Percentiles rank a stretch among this genome's conserved stretches.
phyloP scores from a whole-genome alignment of 179 eudicot genomes.

The Carnegiea gigantea region DNA sequence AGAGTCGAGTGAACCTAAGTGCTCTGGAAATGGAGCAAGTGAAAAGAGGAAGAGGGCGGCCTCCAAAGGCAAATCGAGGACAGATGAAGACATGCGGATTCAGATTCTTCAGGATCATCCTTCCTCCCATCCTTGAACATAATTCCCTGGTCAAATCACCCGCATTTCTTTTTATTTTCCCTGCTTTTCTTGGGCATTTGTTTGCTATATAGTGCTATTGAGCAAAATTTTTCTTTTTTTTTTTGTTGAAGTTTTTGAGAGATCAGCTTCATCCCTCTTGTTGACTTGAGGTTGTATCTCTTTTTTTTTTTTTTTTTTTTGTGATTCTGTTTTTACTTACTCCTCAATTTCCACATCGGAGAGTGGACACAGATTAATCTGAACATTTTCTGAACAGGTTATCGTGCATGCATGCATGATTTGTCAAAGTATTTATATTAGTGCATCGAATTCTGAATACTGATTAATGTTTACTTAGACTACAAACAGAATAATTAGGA shows the following conservation, averaged over 20 bases:
- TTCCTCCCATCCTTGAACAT: neutral
- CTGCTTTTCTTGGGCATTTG: neutral
- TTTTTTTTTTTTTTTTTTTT: neutral
- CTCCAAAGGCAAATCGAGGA: conserved; percentile 4
- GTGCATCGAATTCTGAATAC: no score
- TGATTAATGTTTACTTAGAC: no score
- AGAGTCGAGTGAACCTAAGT: no score
- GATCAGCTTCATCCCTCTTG: no score
- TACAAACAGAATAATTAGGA: no score
- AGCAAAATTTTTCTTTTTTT: neutral
- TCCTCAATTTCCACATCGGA: neutral
- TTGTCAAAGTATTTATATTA: neutral
- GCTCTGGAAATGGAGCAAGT: neutral
- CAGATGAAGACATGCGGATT: neutral
- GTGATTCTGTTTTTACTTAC: neutral
- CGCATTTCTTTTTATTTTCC: neutral
- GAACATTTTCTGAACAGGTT: neutral
- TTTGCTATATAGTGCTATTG: neutral
- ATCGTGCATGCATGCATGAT: neutral
- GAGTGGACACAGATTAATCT: neutral
- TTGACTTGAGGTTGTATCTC: no score
- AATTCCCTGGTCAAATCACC: conserved; percentile 14
- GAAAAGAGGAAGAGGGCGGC: neutral
- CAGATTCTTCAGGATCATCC: conserved; percentile 25
- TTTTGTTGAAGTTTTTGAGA: no score